phyloP scores from a whole-genome alignment of 2,329 filamentous ascomycete species.

The Ascochyta fabae region DNA sequence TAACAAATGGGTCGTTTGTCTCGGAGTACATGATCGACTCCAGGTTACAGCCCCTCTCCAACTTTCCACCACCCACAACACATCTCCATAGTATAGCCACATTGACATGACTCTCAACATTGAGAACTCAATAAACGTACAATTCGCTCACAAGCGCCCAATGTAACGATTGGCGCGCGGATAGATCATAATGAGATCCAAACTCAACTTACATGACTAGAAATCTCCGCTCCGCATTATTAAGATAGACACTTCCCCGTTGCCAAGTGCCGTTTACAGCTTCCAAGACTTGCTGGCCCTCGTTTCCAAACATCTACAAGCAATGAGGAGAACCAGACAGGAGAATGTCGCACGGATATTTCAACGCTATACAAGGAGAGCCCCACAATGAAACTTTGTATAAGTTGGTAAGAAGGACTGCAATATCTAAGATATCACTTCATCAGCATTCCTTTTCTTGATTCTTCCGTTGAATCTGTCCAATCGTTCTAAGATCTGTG shows the following conservation, averaged over 20 bases:
- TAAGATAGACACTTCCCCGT: background rate
- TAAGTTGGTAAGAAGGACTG: background rate
- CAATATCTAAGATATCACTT: background rate
- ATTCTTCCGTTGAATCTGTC: background rate
- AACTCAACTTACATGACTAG: background rate
- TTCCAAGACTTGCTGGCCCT: constrained; percentile 3
- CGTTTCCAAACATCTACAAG: constrained; percentile 13
- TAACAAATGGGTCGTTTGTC: background rate
- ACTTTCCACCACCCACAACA: background rate
- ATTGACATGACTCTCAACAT: background rate
- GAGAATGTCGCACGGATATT: background rate
- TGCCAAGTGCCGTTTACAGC: constrained; percentile 3
- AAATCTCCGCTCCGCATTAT: background rate
- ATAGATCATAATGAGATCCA: background rate
- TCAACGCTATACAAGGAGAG: background rate
- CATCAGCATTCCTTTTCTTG: background rate
- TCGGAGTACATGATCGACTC: constrained; percentile 1
- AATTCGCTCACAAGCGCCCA: background rate
- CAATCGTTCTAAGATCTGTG: constrained; percentile 2
- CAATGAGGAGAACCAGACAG: constrained; percentile 11
- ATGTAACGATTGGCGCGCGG: background rate
- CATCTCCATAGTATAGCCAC: background rate
- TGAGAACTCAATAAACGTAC: background rate
- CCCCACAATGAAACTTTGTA: background rate
- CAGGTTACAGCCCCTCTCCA: background rate